Evolutionary conservation across 176 grass and related monocot genomes (phyloP), one percentile per base, ranked within the genome.

Genomic region (Bonia amplexicaulis): DNA sequence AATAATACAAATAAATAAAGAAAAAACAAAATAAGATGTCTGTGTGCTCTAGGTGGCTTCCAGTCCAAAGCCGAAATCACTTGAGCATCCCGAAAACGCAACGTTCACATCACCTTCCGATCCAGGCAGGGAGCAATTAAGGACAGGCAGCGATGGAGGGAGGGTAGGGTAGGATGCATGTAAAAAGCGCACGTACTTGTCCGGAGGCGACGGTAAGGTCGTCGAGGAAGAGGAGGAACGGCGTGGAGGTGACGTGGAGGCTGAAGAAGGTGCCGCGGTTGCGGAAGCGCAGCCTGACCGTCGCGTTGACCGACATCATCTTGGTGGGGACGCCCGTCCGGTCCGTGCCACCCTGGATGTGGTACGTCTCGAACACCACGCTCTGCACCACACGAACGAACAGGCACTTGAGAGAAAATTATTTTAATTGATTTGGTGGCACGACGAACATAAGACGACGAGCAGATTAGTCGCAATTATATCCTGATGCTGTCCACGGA

Each of bases 241-340:
- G 93, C 47, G 96, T 94, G 51, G 96, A 88, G 69, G 90, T 86
- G 88, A 96, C 91, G 82, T 99, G 96, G 70, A 99, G 85, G 88
- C 96, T 92, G 84, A 99, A 99, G 91, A 99, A 99, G 70, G 96
- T 94, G 65, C 88, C 96, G 0, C 89, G 88, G 91, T 99, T 99
- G 69, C 92, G 90, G 74, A 96, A 99, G 5, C 90, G 81, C 77
- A 99, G 91, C 84, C 77, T 87, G 52, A 99, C 96, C 66, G 96
- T 99, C 19, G 93, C 92, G 85, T 96, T 99, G 25, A 96, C 74
- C 0, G 90, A 91, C 88, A 99, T 92, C 93, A 99, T 99, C 91
- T 93, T 92, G 3, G 96, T 99, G 23, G 96, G 96, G 12, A 99
- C 96, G 39, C 96, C 96, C 33, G 96, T 96, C 78, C 90, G 84